phyloP scores from a whole-genome alignment of 2,329 filamentous ascomycete genomes.

The Knufia fluminis region DNA sequence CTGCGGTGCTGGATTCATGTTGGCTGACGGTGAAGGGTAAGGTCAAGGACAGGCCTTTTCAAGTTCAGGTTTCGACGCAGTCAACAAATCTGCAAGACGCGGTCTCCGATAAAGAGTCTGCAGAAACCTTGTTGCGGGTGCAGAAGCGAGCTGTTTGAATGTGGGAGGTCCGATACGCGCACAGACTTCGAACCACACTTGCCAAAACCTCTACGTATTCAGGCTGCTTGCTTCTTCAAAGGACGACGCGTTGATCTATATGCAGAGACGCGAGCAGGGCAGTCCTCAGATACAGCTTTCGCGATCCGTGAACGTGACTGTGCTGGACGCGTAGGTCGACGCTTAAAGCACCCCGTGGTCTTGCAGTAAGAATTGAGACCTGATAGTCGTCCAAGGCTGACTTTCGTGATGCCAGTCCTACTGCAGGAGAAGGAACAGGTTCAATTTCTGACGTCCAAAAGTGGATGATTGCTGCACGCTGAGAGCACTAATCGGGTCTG shows the following conservation, averaged over 20 bases:
- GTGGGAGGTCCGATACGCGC: background rate
- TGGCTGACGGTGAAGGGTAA: constrained; percentile 17
- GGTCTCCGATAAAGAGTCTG: background rate
- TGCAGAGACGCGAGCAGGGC: background rate
- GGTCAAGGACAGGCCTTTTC: too few species aligned
- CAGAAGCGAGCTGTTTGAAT: background rate
- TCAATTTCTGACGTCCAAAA: constrained; percentile 2
- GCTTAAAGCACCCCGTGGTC: background rate
- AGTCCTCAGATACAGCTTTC: background rate
- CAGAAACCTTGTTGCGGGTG: background rate
- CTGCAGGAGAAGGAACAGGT: background rate
- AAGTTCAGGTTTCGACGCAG: too few species aligned
- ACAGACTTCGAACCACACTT: background rate
- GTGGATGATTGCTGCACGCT: constrained; percentile 1
- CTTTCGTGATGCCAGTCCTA: background rate
- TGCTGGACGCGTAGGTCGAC: background rate
- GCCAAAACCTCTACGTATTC: background rate
- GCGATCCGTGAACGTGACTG: background rate
- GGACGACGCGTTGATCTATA: background rate
- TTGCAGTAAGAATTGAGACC: background rate
- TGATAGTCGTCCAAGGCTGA: background rate
- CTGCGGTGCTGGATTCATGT: constrained; percentile 72
- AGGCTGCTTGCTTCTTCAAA: background rate
- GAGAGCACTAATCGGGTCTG: constrained; percentile 2
- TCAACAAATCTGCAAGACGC: background rate